Percentiles rank a stretch among this genome's conserved stretches.
phyloP scores from a whole-genome alignment of 129 eudicot species.

The Solidago caesia region DNA sequence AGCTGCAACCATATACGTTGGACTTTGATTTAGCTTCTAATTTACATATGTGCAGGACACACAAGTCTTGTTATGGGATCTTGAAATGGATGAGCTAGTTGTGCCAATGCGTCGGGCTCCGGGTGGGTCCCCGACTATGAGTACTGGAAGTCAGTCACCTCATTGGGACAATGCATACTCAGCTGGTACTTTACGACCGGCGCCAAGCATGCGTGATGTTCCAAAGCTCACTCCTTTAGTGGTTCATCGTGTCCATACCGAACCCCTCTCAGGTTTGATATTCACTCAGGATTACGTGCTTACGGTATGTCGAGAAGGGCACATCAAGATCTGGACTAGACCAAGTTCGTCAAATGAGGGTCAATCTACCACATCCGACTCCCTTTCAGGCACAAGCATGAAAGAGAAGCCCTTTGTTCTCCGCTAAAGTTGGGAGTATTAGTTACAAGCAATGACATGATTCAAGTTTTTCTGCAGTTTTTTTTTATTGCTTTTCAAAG shows the following conservation, averaged over 20 bases:
- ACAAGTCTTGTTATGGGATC: constrained; percentile 7
- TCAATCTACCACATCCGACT: constrained; percentile 51
- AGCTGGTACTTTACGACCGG: constrained; percentile 68
- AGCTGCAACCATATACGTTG: background rate
- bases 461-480: constrained; percentile 30
- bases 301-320: constrained; percentile 81
- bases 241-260: constrained; percentile 79
- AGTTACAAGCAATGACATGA: constrained; percentile 44
- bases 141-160: constrained; percentile 78
- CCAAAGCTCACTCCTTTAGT: constrained; percentile 93
- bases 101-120: constrained; percentile 85
- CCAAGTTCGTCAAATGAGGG: constrained; percentile 55
- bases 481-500: constrained; percentile 18
- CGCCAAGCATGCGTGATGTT: constrained; percentile 87
- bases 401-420: constrained; percentile 51
- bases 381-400: constrained; percentile 42
- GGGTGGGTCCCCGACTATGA: constrained; percentile 87
- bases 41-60: background rate
- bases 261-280: constrained; percentile 78
- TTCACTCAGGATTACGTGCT: constrained; percentile 76
- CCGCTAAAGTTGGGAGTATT: constrained; percentile 40
- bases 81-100: constrained; percentile 66
- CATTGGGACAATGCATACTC: constrained; percentile 76
- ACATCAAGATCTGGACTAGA: constrained; percentile 82
- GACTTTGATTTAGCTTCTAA: background rate